Conservation (phyloP, 83 land plant species). For the Thuja plicata region DNA sequence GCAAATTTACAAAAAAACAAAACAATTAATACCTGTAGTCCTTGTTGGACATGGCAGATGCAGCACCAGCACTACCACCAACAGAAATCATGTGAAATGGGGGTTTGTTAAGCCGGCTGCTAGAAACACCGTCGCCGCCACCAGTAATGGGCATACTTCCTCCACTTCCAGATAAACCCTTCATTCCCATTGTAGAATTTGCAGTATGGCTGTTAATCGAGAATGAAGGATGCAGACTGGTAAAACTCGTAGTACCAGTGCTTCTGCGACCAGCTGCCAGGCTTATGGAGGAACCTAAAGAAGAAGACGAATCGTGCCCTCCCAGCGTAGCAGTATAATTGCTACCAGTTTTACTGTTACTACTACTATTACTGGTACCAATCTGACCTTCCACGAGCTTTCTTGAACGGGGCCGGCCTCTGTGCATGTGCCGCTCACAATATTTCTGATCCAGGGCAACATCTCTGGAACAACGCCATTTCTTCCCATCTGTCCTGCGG, state of each 20-base stretch:
- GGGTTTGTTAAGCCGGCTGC: not conserved
- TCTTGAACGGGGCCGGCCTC: constrained; percentile 97
- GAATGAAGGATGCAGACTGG: not conserved
- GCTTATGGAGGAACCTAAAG: not conserved
- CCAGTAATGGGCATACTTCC: not conserved
- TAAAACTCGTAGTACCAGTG: not conserved
- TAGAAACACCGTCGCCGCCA: not conserved
- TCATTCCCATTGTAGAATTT: not conserved
- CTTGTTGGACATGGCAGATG: not conserved
- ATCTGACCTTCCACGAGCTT: constrained; percentile 83
- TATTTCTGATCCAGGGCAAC: constrained; percentile 88
- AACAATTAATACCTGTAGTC: constrained; percentile 2
- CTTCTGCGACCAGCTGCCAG: constrained; percentile 15
- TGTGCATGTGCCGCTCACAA: constrained; percentile 97
- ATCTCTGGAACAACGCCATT: constrained; percentile 94
- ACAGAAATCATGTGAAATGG: not conserved
- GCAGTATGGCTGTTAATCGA: not conserved
- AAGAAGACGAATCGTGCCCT: constrained; percentile 8
- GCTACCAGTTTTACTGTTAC: not conserved
- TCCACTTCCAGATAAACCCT: not conserved
- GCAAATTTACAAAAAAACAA: not conserved
- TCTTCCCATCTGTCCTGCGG: constrained; percentile 96
- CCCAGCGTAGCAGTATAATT: constrained; percentile 15
- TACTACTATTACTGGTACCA: not conserved
- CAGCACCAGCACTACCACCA: not conserved